These are phyloP conservation scores for Cicer chorassanicum DNA, from an alignment of 306 rosid species.

Conservation along the genomic window DNA sequence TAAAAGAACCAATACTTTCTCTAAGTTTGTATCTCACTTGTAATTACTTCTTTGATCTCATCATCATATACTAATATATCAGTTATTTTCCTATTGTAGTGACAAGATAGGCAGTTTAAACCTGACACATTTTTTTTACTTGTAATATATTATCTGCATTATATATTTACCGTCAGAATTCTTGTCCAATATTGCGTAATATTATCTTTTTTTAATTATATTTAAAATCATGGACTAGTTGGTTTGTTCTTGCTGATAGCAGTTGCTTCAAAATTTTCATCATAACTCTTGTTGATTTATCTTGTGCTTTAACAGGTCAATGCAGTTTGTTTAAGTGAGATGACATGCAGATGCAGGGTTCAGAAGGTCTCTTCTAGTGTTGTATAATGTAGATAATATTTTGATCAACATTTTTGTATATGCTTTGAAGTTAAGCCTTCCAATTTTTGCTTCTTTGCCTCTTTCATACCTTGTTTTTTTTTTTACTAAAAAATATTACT, in stretches of 20 bases:
- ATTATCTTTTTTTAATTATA: background rate
- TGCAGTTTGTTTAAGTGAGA: slow-evolving; percentile 35
- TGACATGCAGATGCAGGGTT: slow-evolving; percentile 41
- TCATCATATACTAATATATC: background rate
- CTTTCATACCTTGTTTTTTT: background rate
- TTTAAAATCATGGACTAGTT: slow-evolving; percentile 8
- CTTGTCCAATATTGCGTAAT: background rate
- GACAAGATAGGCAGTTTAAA: slow-evolving; percentile 10
- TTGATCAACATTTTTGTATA: background rate
- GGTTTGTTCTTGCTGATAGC: slow-evolving; percentile 8
- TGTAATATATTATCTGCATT: slow-evolving; percentile 12
- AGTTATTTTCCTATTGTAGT: background rate
- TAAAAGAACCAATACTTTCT: background rate
- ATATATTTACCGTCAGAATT: background rate
- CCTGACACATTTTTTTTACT: slow-evolving; percentile 13
- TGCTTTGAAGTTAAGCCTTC: slow-evolving; percentile 11
- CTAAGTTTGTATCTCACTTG: slow-evolving; percentile 3
- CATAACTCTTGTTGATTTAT: slow-evolving; percentile 13
- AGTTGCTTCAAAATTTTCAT: slow-evolving; percentile 10
- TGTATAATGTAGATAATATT: slow-evolving; percentile 41
- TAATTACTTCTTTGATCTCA: slow-evolving; percentile 24
- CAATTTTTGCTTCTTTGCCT: slow-evolving; percentile 5
- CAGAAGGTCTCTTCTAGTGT: slow-evolving; percentile 22
- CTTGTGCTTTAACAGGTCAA: slow-evolving; percentile 45
- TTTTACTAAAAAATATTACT: too few species aligned